Evolutionary conservation across 805 yeast species (phyloP).

Genomic region (Blastobotrys attinorum): DNA sequence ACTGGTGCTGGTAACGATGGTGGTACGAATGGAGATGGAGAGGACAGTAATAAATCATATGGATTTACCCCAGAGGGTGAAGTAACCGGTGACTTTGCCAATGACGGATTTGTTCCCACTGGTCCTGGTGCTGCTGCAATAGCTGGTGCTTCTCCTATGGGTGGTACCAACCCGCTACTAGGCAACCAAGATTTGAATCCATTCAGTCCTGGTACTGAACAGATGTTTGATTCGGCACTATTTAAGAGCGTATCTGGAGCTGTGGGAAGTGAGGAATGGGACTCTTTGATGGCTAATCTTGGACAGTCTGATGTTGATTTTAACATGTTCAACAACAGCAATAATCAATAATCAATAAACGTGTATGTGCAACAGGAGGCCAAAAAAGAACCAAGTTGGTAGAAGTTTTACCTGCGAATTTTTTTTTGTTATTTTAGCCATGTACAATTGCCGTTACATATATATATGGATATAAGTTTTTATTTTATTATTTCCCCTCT

Average conservation of each 20-base stretch:
- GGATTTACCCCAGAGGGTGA: background rate
- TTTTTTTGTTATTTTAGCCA: too few species aligned
- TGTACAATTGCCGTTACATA: too few species aligned
- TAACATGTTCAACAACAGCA: background rate
- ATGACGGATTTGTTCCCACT: too few species aligned
- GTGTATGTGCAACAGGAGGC: too few species aligned
- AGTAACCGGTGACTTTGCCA: background rate
- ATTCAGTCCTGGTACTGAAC: background rate
- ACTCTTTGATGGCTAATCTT: slow-evolving; percentile 14
- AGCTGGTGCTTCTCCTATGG: too few species aligned
- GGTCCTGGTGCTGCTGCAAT: too few species aligned
- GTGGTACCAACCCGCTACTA: background rate
- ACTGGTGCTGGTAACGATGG: background rate
- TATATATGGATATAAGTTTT: too few species aligned
- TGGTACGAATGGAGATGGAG: background rate
- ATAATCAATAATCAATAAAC: too few species aligned
- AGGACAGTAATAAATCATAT: background rate
- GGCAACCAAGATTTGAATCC: background rate
- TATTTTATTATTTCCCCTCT: too few species aligned
- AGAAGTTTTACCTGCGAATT: too few species aligned
- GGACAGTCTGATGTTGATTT: background rate
- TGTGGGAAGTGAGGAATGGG: slow-evolving; percentile 20
- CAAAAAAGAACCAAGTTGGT: too few species aligned
- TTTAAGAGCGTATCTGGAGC: slow-evolving; percentile 10
- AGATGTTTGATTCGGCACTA: background rate